Evolutionary conservation across 495 filamentous ascomycete genomes (phyloP).

Genomic region (Penicillium dipodomyicola): DNA sequence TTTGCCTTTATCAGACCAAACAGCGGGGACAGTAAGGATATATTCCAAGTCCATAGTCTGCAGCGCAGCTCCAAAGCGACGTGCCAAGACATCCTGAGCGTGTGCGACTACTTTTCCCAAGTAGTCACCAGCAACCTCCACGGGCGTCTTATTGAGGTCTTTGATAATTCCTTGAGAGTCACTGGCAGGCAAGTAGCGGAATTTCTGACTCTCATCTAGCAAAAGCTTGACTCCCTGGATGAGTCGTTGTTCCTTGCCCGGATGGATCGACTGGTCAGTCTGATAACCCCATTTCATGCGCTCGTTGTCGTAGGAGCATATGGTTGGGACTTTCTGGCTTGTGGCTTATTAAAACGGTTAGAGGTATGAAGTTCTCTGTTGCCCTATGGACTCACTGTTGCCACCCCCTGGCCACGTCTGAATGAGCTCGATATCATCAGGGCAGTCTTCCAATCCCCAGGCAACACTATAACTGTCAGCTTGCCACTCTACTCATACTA

Average conservation of each 20-base stretch:
- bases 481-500: conserved; percentile 17
- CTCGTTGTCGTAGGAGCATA: conserved; percentile 36
- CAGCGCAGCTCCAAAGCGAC: conserved; percentile 31
- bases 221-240: conserved; percentile 42
- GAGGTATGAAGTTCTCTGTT: background rate
- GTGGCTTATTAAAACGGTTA: conserved; percentile 21
- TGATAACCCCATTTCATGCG: conserved; percentile 46
- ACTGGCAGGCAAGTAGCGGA: conserved; percentile 16
- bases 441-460: conserved; percentile 25
- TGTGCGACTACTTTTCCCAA: conserved; percentile 43
- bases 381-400: conserved; percentile 21
- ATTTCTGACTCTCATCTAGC: conserved; percentile 28
- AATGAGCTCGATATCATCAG: conserved; percentile 34
- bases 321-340: conserved; percentile 49
- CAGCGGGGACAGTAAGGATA: conserved; percentile 53
- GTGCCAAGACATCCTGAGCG: conserved; percentile 18
- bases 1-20: conserved; percentile 54
- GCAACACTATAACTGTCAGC: conserved; percentile 21
- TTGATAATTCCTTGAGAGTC: conserved; percentile 18
- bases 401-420: conserved; percentile 33
- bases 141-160: conserved; percentile 28
- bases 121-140: conserved; percentile 41
- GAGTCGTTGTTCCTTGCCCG: conserved; percentile 10
- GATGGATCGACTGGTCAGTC: conserved; percentile 12
- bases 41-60: conserved; percentile 30